phyloP scores from a whole-genome alignment of 129 eudicot genomes.

The Mikania micrantha region DNA sequence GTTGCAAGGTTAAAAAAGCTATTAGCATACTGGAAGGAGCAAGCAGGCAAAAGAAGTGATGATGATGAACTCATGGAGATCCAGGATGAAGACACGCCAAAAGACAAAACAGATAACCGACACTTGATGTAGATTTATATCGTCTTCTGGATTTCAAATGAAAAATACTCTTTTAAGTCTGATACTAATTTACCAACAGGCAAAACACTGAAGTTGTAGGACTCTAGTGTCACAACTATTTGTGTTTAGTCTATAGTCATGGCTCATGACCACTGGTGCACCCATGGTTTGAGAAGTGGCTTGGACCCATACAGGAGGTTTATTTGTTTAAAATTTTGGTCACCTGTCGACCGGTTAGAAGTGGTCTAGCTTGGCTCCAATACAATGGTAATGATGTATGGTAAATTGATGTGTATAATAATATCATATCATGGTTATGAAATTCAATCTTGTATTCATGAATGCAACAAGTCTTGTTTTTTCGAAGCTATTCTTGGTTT shows the following conservation, averaged over 20 bases:
- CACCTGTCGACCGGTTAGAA: slow-evolving; percentile 24
- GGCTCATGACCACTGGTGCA: slow-evolving; percentile 15
- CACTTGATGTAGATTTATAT: slow-evolving; percentile 57
- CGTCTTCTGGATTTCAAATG: neutral
- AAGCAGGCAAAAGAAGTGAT: slow-evolving; percentile 79
- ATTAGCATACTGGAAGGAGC: slow-evolving; percentile 83
- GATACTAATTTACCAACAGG: slow-evolving; percentile 15
- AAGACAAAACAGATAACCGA: slow-evolving; percentile 56
- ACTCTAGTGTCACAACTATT: neutral
- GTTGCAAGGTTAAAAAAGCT: slow-evolving; percentile 81
- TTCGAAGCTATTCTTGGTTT: neutral
- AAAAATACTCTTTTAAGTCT: neutral
- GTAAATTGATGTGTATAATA: slow-evolving; percentile 38
- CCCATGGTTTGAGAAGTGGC: slow-evolving; percentile 13
- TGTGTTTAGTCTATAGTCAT: neutral
- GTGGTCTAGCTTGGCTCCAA: slow-evolving; percentile 1
- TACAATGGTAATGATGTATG: slow-evolving; percentile 34
- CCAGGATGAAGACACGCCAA: slow-evolving; percentile 67
- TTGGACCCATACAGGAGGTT: slow-evolving; percentile 7
- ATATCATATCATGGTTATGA: slow-evolving; percentile 25
- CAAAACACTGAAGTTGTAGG: slow-evolving; percentile 30
- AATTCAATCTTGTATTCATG: slow-evolving; percentile 10
- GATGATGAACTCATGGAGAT: slow-evolving; percentile 91
- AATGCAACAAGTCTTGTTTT: slow-evolving; percentile 7
- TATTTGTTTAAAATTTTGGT: slow-evolving; percentile 19